Conservation (phyloP, 2,329 filamentous ascomycete species). For the Thelonectria olida region DNA sequence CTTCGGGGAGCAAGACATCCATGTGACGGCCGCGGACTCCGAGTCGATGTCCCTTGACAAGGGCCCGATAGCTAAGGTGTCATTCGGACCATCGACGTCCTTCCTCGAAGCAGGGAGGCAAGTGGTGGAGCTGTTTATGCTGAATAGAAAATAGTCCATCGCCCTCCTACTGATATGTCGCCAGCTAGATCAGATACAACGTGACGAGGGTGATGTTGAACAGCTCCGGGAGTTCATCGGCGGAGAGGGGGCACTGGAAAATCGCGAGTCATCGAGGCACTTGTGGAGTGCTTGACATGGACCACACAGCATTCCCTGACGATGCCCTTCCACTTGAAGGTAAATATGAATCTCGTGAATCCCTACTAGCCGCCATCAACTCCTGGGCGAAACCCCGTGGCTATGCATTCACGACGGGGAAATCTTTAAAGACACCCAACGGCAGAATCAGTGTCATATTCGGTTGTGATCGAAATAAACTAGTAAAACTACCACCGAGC, state of each 20-base stretch:
- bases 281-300: no score
- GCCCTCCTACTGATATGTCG: conserved; percentile 17
- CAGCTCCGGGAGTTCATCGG: conserved; percentile 20
- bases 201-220: background rate
- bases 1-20: conserved; percentile 1
- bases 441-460: conserved; percentile 18
- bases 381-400: conserved; percentile 9
- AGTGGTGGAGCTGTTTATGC: background rate
- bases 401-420: conserved; percentile 27
- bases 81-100: conserved; percentile 10
- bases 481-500: conserved; percentile 25
- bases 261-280: conserved; percentile 15
- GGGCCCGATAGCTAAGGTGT: background rate
- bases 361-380: no score
- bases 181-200: conserved; percentile 9
- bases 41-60: background rate
- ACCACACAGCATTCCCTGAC: background rate
- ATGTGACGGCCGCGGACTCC: background rate
- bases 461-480: conserved; percentile 16
- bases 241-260: conserved; percentile 21
- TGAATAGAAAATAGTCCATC: conserved; percentile 5
- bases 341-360: background rate
- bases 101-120: conserved; percentile 7
- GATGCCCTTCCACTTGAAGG: background rate
- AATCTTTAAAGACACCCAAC: conserved; percentile 20